Conservation (phyloP, 2,329 filamentous ascomycete genomes). For the Hypoxylon sp. region DNA sequence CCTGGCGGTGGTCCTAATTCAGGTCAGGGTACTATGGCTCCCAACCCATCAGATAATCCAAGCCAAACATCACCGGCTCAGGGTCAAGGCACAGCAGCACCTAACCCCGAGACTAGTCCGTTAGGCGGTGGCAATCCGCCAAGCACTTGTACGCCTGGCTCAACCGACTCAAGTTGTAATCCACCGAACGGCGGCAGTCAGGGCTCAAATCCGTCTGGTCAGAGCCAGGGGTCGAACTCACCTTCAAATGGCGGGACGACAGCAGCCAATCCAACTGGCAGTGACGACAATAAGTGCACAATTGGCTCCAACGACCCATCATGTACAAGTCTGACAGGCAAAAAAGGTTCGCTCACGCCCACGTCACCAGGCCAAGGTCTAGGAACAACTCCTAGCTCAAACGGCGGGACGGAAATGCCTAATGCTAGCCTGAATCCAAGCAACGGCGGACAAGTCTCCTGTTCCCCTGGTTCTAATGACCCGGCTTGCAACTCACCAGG, state of each 20-base stretch:
- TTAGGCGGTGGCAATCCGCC: neutral
- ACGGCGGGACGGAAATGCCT: constrained; percentile 13
- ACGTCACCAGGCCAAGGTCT: constrained; percentile 30
- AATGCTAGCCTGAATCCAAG: constrained; percentile 17
- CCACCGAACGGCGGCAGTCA: constrained; percentile 13
- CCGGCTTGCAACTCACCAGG: constrained; percentile 19
- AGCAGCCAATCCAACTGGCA: constrained; percentile 17
- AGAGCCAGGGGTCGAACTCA: constrained; percentile 17
- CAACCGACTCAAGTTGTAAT: constrained; percentile 19
- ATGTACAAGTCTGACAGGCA: constrained; percentile 22
- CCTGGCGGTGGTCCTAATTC: too few species aligned
- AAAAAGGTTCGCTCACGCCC: constrained; percentile 10
- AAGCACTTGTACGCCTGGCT: constrained; percentile 23
- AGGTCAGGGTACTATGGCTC: too few species aligned
- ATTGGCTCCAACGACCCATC: constrained; percentile 24
- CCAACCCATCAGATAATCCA: neutral
- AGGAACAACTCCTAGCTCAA: constrained; percentile 22
- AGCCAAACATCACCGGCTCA: neutral
- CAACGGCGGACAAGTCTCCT: constrained; percentile 10
- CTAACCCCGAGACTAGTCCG: too few species aligned
- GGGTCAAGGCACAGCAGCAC: neutral
- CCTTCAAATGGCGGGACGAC: constrained; percentile 15
- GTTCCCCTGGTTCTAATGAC: constrained; percentile 24
- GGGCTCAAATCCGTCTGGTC: too few species aligned
- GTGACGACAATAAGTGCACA: constrained; percentile 9